Evolutionary conservation across 2,329 filamentous ascomycete species (phyloP).

Genomic region (Colletotrichum sp.): DNA sequence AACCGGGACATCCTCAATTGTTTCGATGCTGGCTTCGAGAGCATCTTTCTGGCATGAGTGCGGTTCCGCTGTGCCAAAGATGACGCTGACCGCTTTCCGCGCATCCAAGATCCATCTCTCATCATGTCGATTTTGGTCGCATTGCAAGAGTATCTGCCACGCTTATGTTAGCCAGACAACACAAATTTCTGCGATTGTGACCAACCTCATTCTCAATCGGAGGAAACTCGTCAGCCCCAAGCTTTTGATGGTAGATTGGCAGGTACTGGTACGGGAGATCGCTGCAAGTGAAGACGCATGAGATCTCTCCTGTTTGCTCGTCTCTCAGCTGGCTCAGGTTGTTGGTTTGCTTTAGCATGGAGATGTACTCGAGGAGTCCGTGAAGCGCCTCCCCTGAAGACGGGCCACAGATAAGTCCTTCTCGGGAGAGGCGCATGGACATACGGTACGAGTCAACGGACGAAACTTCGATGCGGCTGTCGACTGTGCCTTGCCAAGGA

Average conservation of each 20-base stretch:
- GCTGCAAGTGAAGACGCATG: constrained; percentile 12
- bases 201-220: not conserved
- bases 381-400: constrained; percentile 9
- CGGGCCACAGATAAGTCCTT: constrained; percentile 9
- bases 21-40: not conserved
- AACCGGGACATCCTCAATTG: not conserved
- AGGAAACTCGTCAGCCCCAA: not conserved
- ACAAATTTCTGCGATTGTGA: accelerated
- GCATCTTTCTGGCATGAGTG: not conserved
- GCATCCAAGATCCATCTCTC: constrained; percentile 29
- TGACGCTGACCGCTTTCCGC: constrained; percentile 12
- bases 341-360: not conserved
- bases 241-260: not conserved
- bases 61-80: not conserved
- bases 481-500: constrained; percentile 4
- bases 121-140: constrained; percentile 29
- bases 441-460: constrained; percentile 7
- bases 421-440: constrained; percentile 8
- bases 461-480: not conserved
- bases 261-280: constrained; percentile 15
- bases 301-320: not conserved
- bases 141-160: constrained; percentile 25
- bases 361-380: not conserved
- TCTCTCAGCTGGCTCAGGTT: not conserved
- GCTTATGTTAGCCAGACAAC: not conserved